Percentiles rank a stretch among this genome's conserved stretches.
Conservation (phyloP, 1,284 basidiomycete genomes). For the Ustilago hordei region DNA sequence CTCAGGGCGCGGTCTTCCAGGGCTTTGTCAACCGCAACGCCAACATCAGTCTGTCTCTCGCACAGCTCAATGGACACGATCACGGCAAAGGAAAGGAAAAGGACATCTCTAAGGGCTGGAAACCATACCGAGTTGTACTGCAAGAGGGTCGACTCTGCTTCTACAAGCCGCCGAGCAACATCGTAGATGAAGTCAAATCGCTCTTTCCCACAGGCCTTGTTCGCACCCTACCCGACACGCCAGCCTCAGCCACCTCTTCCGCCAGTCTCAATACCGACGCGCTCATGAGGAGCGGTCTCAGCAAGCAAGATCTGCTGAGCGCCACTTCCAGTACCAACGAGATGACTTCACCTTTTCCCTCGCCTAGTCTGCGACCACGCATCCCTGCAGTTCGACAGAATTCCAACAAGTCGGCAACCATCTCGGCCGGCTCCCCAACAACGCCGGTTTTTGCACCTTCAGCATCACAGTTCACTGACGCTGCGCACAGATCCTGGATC, state of each 20-base stretch:
- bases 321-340: conserved; percentile 56
- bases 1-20: conserved; percentile 52
- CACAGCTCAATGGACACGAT: conserved; percentile 52
- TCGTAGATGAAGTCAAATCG: conserved; percentile 63
- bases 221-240: conserved; percentile 21
- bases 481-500: conserved; percentile 46
- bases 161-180: conserved; percentile 62
- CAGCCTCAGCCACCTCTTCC: conserved; percentile 18
- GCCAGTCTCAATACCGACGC: conserved; percentile 42
- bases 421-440: conserved; percentile 3
- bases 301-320: conserved; percentile 54
- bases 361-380: conserved; percentile 28
- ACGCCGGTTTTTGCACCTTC: conserved; percentile 11
- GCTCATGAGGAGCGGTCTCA: conserved; percentile 52
- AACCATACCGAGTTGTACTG: conserved; percentile 66
- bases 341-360: conserved; percentile 33
- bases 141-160: conserved; percentile 61
- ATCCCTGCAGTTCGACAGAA: conserved; percentile 25
- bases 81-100: conserved; percentile 54
- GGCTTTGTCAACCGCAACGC: conserved; percentile 61
- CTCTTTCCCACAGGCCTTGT: conserved; percentile 54
- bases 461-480: not conserved
- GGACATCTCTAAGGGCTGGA: conserved; percentile 67
- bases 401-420: conserved; percentile 13
- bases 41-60: conserved; percentile 57